Evolutionary conservation across 2,329 filamentous ascomycete species (phyloP).

Genomic region (Trichoderma polysporum): DNA sequence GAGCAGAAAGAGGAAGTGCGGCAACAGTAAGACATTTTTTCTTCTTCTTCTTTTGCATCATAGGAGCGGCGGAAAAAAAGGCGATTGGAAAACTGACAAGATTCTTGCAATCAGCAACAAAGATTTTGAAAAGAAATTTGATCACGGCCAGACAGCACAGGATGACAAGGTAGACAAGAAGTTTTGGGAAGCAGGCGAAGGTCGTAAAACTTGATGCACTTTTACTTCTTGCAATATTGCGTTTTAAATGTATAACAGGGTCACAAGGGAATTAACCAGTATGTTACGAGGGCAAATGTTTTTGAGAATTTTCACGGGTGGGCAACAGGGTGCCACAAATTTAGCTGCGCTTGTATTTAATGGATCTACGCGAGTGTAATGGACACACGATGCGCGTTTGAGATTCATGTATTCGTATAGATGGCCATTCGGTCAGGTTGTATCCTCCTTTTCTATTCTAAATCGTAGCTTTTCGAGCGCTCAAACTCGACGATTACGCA

Average conservation of each 20-base stretch:
- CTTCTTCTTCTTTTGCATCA: too few relatives aligned
- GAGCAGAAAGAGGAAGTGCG: slow-evolving; percentile 59
- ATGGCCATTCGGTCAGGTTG: background rate
- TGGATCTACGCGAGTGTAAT: background rate
- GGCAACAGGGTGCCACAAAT: background rate
- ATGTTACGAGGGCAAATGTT: background rate
- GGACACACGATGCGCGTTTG: background rate
- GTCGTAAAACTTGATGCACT: background rate
- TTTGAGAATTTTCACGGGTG: background rate
- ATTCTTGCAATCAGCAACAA: slow-evolving; percentile 38
- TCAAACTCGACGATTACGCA: background rate
- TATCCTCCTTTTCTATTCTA: background rate
- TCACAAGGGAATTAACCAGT: background rate
- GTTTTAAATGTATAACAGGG: background rate
- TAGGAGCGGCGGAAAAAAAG: too few relatives aligned
- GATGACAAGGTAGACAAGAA: slow-evolving; percentile 55
- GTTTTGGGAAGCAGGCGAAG: slow-evolving; percentile 44
- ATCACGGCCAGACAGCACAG: slow-evolving; percentile 41
- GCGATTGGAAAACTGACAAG: background rate
- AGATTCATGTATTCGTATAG: background rate
- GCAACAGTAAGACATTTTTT: slow-evolving; percentile 39
- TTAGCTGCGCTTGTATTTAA: background rate
- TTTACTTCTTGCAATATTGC: background rate
- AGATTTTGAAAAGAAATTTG: slow-evolving; percentile 57
- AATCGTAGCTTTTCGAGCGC: too few relatives aligned